Percentiles rank a stretch among this genome's conserved stretches.
Conservation (phyloP, 2,329 filamentous ascomycete species). For the Metarhizium sp. region DNA sequence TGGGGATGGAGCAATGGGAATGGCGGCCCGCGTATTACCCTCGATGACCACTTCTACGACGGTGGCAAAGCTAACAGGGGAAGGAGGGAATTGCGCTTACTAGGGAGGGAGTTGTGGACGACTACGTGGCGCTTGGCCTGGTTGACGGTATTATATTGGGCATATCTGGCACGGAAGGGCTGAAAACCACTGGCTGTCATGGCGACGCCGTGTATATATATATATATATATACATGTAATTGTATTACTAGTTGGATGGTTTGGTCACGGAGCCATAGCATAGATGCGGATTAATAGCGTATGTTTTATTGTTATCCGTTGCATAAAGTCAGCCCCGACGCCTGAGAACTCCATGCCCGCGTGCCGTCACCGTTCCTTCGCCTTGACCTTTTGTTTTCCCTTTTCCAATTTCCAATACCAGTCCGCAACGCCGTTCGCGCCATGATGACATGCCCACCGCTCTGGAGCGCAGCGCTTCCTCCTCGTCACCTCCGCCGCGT, state of each 20-base stretch:
- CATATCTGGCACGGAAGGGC: conserved; percentile 56
- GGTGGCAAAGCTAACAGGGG: conserved; percentile 24
- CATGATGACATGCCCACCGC: too few species aligned
- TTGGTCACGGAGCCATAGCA: neutral
- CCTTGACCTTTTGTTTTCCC: neutral
- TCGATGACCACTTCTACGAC: conserved; percentile 32
- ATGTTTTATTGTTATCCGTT: neutral
- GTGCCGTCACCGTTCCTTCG: neutral
- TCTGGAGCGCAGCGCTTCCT: too few species aligned
- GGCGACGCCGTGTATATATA: neutral
- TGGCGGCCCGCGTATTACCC: conserved; percentile 43
- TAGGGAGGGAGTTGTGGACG: conserved; percentile 51
- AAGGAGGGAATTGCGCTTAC: conserved; percentile 29
- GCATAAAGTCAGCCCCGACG: neutral
- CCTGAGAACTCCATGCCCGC: neutral
- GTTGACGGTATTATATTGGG: conserved; percentile 56
- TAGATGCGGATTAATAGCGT: neutral
- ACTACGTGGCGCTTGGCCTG: conserved; percentile 53
- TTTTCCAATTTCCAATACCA: neutral
- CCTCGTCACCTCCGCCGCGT: conserved; percentile 8
- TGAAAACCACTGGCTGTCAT: conserved; percentile 18
- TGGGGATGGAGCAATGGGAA: conserved; percentile 35
- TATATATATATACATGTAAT: neutral
- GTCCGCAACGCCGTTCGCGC: neutral
- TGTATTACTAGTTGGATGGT: neutral